phyloP scores from a whole-genome alignment of 78 protist genomes.

The Planoprotostelium fungivorum region DNA sequence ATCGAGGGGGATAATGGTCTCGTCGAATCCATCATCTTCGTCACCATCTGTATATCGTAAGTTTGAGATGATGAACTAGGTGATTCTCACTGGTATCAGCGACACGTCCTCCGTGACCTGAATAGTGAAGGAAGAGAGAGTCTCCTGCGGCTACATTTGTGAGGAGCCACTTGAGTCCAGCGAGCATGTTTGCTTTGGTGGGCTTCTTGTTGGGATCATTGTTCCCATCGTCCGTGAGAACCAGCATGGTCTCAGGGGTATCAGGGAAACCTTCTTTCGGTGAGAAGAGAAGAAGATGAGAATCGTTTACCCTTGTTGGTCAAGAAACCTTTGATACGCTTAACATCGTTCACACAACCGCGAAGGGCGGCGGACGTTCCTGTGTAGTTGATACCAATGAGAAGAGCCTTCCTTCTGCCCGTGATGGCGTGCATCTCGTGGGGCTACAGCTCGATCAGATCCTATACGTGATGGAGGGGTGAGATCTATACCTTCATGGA shows the following conservation, averaged over 20 bases:
- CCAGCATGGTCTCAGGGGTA: not conserved
- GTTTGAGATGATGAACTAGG: not conserved
- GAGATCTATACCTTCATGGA: no score
- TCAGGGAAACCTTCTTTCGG: not conserved
- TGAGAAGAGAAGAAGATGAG: not conserved
- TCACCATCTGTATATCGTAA: not conserved
- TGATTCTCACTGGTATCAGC: not conserved
- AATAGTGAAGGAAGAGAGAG: not conserved
- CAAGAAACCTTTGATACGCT: not conserved
- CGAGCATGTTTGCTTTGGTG: not conserved
- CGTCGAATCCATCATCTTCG: not conserved
- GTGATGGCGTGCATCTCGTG: not conserved
- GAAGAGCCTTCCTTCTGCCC: not conserved
- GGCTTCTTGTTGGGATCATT: not conserved
- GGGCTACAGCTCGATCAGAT: no score
- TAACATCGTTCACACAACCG: not conserved
- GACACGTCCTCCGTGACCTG: not conserved
- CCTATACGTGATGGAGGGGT: no score
- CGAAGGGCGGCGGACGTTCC: not conserved
- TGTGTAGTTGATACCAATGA: not conserved
- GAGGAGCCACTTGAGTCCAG: not conserved
- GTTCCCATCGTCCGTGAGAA: not conserved
- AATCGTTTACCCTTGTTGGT: not conserved
- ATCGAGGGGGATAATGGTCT: not conserved
- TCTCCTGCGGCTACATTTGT: not conserved